Base-by-base conservation (phyloP, 495 filamentous ascomycete genomes). In the Hypoxylon fuscum region DNA sequence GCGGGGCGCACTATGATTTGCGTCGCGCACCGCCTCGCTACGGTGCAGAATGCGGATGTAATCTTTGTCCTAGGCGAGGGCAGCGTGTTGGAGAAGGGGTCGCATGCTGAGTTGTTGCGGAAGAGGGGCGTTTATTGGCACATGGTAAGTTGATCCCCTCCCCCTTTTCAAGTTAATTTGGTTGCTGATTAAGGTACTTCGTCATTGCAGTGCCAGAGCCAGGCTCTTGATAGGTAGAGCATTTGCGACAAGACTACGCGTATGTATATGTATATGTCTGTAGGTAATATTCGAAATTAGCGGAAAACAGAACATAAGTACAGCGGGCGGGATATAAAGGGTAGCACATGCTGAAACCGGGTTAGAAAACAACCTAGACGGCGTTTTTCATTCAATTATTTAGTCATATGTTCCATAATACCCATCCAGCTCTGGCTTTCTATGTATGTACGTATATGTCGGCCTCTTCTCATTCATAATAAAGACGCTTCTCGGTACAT, bases 1-100 rank as follows among this genome's bases (percentile, higher is more conserved):
- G 73, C 75, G 49, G 83, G 82, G 10, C 77, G 89, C 52, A 95
- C 89, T 0, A 90, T 90, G 51, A 81, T 96, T 34, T 91, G 87
- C 0, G 90, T 96, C 25, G 91, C 91, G 9, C 87, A 90, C 68
- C 75, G 85, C 9, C 72, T 87, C 18, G 78, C 76, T 37, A 86
- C 83, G 0, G 81, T 87, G 38, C 80, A 83, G 66, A 81, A 86
- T 67, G 85, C 85, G 10, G 85, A 87, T 62, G 69, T 83, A 48
- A 87, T 85, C 37, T 83, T 81, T 37, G 82, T 88, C 59, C 76
- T 85, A 23, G 81, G 81, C 43, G 81, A 85, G 66, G 79, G 78
- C 35, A 75, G 77, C 50, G 78, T 87, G n/a, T 71, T 85, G 4
- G 84, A 87, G 73, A 71, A 75, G 56, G 85, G 85, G 6, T 82